Percentiles rank a stretch among this genome's conserved stretches.
These are phyloP conservation scores for Apiotrichum domesticum DNA, from an alignment of 1,284 basidiomycete species.

Conservation along the genomic window DNA sequence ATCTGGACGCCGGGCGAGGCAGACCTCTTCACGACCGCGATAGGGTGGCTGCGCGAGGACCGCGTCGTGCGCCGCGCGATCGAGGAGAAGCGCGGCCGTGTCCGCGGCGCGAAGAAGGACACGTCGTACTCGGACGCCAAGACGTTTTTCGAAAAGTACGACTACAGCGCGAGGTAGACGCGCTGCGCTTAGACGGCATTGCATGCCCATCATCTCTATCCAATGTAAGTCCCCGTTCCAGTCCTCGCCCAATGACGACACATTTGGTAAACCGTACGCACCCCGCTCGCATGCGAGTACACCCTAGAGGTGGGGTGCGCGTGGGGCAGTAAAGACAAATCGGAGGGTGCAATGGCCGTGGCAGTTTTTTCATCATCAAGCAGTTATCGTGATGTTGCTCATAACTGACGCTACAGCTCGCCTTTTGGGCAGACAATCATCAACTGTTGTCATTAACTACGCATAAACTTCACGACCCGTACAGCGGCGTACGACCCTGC, in stretches of 20 bases:
- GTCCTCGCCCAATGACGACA: conserved; percentile 25
- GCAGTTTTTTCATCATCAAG: too few relatives aligned
- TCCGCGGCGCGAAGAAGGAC: conserved; percentile 63
- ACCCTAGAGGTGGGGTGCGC: conserved; percentile 17
- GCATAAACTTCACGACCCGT: too few relatives aligned
- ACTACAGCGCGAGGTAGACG: conserved; percentile 26
- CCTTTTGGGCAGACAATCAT: background rate
- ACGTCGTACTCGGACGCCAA: conserved; percentile 58
- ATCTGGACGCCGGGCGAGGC: conserved; percentile 58
- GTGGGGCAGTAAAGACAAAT: conserved; percentile 33
- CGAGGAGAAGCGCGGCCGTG: conserved; percentile 53
- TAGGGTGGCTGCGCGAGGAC: conserved; percentile 81
- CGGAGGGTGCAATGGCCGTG: conserved; percentile 22
- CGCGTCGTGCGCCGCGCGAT: conserved; percentile 59
- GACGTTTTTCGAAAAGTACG: conserved; percentile 79
- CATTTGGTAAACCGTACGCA: conserved; percentile 36
- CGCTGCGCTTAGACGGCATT: too few relatives aligned
- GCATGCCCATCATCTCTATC: background rate
- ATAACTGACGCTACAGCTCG: background rate
- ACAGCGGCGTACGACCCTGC: too few relatives aligned
- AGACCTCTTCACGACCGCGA: conserved; percentile 63
- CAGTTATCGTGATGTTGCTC: background rate
- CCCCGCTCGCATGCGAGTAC: conserved; percentile 14
- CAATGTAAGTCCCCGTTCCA: background rate
- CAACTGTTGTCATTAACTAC: background rate